A percentile compares a stretch with the other conserved stretches of the same genome.
These are phyloP conservation scores for Solanum acaule DNA, from an alignment of 257 asterid genomes.

Conservation along the genomic window DNA sequence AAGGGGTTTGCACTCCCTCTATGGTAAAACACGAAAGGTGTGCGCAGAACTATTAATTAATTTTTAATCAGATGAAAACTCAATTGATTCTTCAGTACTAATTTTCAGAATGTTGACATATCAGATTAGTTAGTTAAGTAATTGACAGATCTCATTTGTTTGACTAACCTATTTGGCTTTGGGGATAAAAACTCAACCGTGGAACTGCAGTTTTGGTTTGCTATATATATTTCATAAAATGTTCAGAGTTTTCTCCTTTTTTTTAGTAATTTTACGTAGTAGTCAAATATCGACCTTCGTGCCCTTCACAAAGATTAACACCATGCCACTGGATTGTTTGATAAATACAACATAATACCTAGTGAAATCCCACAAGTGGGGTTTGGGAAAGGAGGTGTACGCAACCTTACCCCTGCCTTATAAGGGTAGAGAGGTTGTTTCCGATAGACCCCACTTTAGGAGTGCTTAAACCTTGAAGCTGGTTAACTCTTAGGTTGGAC, in stretches of 20 bases:
- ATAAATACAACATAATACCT: not conserved
- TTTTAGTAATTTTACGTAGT: not conserved
- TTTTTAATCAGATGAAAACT: not conserved
- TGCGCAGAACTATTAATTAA: not conserved
- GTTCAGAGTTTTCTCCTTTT: not conserved
- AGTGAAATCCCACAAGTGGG: not conserved
- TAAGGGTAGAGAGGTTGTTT: not conserved
- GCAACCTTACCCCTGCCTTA: not conserved
- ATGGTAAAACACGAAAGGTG: not conserved
- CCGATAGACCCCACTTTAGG: not conserved
- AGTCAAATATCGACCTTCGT: not conserved
- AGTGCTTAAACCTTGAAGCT: not conserved
- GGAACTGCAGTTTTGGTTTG: not conserved
- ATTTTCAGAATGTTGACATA: not conserved
- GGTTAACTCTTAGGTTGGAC: not conserved
- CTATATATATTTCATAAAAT: not conserved
- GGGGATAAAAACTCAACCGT: not conserved
- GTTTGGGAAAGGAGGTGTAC: not conserved
- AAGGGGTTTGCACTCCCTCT: not conserved
- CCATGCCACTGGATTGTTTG: not conserved
- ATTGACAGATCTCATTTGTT: not conserved
- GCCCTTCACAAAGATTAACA: not conserved
- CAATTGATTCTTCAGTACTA: not conserved
- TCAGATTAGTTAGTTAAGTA: not conserved
- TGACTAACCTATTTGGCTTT: not conserved